Base-by-base conservation (phyloP, 176 grass and related monocot genomes). In the Pharus latifolius region DNA sequence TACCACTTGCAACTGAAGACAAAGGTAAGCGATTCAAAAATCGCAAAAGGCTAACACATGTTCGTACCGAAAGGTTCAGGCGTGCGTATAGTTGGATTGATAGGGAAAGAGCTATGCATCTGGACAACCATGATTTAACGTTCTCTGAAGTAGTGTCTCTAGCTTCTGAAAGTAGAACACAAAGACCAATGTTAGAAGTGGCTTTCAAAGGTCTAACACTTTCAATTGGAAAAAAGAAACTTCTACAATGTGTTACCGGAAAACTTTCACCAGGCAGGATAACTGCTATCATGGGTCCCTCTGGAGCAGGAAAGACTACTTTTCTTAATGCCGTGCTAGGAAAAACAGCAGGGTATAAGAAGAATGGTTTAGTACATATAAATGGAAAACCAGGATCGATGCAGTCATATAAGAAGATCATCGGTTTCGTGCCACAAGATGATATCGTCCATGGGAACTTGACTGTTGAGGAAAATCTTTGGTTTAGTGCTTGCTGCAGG, bases 391-490 rank as follows among this genome's bases (percentile, higher is more conserved):
- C 82, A 71, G 81, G 66, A 56, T 73, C 50, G 5, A 88, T 92
- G 78, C 81, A 69, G 65, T 87, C 89, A 20, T 92, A 82, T 57
- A 92, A 84, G 69, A 92, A 92, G 66, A 92, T 92, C 33, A 88
- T 82, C 46, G 89, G 89, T 43, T 88, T 88, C 40, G 89, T 92
- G 37, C 91, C 91, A 78, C 91, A 95, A 84, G 91, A 95, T 78
- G 91, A 95, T 72, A 84, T 95, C 15, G 86, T 95, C 47, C 91
- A 95, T 78, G 87, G 91, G 50, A 89, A 90, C 72, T 67, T 95
- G 72, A 90, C 91, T 4, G 91, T 95, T 6, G 86, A 95, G 61
- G 91, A 95, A 78, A 95, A 90, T 49, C 49, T 95, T 32, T 95
- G 91, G 91, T 95, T 90, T 72, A 95, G 80, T 89, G 80, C 80